Evolutionary conservation across 2,329 filamentous ascomycete genomes (phyloP).

Genomic region (Diaporthe sp.): DNA sequence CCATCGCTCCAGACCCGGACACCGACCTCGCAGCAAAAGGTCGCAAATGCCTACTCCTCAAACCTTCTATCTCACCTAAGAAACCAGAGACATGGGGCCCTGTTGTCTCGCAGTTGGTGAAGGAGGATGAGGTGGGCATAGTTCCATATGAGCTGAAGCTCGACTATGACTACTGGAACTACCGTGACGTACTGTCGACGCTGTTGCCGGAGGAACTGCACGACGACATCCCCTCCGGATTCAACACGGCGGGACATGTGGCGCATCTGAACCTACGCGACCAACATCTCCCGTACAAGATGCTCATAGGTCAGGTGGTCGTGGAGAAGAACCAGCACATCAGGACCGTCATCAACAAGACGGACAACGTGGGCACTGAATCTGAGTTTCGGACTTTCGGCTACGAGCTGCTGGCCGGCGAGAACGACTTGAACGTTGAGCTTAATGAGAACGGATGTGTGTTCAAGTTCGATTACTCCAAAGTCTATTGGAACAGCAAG

Average conservation of each 20-base stretch:
- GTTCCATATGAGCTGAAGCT: slow-evolving; percentile 82
- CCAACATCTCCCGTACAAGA: slow-evolving; percentile 86
- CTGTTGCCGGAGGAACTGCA: slow-evolving; percentile 85
- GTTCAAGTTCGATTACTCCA: slow-evolving; percentile 95
- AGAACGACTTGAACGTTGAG: slow-evolving; percentile 85
- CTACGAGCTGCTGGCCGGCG: slow-evolving; percentile 90
- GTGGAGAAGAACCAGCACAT: slow-evolving; percentile 89
- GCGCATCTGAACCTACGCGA: slow-evolving; percentile 93
- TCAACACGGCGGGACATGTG: slow-evolving; percentile 90
- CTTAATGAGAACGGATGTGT: slow-evolving; percentile 85
- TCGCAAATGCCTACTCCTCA: slow-evolving; percentile 72
- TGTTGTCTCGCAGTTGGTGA: slow-evolving; percentile 76
- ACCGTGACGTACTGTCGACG: slow-evolving; percentile 85
- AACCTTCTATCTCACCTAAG: slow-evolving; percentile 66
- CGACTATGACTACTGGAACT: slow-evolving; percentile 89
- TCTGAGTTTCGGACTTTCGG: slow-evolving; percentile 92
- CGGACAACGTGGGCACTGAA: slow-evolving; percentile 86
- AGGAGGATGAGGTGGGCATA: slow-evolving; percentile 76
- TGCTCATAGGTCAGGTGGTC: slow-evolving; percentile 86
- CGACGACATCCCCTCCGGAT: slow-evolving; percentile 86
- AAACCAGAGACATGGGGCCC: slow-evolving; percentile 83
- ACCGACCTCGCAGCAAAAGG: slow-evolving; percentile 65
- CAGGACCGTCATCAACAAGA: slow-evolving; percentile 95
- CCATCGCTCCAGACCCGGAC: slow-evolving; percentile 75
- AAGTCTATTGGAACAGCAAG: slow-evolving; percentile 98